phyloP scores from a whole-genome alignment of 768 basidiomycete species.

The Stropharia rugosoannulata region DNA sequence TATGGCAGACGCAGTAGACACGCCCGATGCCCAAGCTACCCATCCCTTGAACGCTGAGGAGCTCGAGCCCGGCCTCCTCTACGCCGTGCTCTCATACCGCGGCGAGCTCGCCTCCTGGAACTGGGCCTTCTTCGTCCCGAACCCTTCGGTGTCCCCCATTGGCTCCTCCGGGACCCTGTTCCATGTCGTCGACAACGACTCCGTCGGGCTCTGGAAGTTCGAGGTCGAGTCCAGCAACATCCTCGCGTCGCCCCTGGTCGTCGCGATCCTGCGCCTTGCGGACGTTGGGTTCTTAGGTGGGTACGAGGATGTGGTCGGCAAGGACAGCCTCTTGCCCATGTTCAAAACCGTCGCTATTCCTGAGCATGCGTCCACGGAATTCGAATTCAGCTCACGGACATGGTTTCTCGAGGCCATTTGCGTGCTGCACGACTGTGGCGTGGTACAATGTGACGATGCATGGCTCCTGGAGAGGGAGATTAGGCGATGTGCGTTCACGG shows the following conservation, averaged over 20 bases:
- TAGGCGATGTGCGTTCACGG: conserved; percentile 42
- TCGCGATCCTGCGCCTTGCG: conserved; percentile 42
- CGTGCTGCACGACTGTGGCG: conserved; percentile 46
- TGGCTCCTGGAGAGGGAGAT: conserved; percentile 49
- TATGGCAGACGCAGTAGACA: conserved; percentile 10
- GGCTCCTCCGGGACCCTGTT: conserved; percentile 44
- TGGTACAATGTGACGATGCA: conserved; percentile 47
- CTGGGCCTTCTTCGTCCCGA: conserved; percentile 48
- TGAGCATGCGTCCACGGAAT: conserved; percentile 29
- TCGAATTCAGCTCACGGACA: conserved; percentile 46
- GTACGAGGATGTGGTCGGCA: conserved; percentile 42
- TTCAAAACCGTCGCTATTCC: conserved; percentile 45
- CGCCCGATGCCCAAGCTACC: conserved; percentile 16
- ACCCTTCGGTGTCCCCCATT: conserved; percentile 36
- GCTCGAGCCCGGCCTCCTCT: conserved; percentile 39
- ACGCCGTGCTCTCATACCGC: conserved; percentile 44
- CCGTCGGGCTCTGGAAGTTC: conserved; percentile 36
- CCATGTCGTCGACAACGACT: conserved; percentile 38
- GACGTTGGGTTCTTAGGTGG: conserved; percentile 40
- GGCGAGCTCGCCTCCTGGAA: conserved; percentile 49
- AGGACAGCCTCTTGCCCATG: conserved; percentile 40
- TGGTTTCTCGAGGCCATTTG: conserved; percentile 49
- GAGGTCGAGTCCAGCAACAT: conserved; percentile 36
- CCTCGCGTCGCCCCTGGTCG: conserved; percentile 38
- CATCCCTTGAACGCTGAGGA: conserved; percentile 26